Evolutionary conservation across 169 alveolate genomes (phyloP).

Genomic region (Besnoitia besnoiti): DNA sequence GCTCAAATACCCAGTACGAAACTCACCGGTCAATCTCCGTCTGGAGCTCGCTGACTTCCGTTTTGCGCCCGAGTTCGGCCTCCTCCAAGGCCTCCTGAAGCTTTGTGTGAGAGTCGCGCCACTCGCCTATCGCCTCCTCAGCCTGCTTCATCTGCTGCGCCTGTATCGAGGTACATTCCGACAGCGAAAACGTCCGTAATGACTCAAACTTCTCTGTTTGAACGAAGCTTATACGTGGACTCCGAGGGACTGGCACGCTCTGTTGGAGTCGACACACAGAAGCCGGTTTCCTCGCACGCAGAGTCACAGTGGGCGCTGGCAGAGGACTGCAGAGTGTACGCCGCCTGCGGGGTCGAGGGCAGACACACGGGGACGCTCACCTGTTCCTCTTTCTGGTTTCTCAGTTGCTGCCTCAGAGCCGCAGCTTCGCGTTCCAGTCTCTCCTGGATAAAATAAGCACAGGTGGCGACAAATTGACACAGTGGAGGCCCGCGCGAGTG

Average conservation of each 20-base stretch:
- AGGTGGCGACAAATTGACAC: neutral
- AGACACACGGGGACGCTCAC: too few relatives aligned
- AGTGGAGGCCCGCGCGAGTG: too few relatives aligned
- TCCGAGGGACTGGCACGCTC: too few relatives aligned
- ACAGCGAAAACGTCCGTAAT: too few relatives aligned
- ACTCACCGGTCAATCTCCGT: constrained; percentile 12
- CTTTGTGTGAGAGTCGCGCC: constrained; percentile 16
- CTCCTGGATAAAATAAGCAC: neutral
- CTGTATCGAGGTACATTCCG: neutral
- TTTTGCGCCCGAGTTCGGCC: neutral
- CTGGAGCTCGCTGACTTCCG: neutral
- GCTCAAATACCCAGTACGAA: too few relatives aligned
- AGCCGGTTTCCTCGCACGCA: too few relatives aligned
- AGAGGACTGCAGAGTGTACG: too few relatives aligned
- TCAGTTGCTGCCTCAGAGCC: neutral
- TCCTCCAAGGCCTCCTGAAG: constrained; percentile 1
- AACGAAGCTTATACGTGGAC: too few relatives aligned
- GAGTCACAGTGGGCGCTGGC: too few relatives aligned
- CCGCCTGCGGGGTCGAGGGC: too few relatives aligned
- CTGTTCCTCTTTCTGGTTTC: neutral
- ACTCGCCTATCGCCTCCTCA: constrained; percentile 21
- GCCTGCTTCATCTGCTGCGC: neutral
- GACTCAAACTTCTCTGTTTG: too few relatives aligned
- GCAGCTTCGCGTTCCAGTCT: constrained; percentile 20
- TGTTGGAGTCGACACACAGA: too few relatives aligned